Conservation (phyloP, 2,329 filamentous ascomycete genomes). For the Hawksworthiomyces lignivorus region DNA sequence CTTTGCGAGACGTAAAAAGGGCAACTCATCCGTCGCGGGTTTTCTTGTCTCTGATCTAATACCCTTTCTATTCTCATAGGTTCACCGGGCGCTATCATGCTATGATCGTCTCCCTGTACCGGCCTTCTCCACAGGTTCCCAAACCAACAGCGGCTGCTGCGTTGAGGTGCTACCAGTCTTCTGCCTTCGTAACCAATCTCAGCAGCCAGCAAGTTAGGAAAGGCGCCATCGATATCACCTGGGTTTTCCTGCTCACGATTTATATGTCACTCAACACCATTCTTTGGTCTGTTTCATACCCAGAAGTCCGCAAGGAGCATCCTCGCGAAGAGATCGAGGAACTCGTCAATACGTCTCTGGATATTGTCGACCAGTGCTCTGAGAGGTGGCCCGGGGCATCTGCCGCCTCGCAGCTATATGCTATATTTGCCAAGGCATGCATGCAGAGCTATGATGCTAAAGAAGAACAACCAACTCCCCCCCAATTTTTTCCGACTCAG, state of each 20-base stretch:
- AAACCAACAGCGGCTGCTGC: conserved; percentile 76
- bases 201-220: conserved; percentile 72
- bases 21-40: too few relatives aligned
- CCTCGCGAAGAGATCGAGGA: conserved; percentile 66
- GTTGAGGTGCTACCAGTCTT: conserved; percentile 72
- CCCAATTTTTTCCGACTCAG: conserved; percentile 14
- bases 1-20: too few relatives aligned
- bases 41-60: not conserved
- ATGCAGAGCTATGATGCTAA: conserved; percentile 75
- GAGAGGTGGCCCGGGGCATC: conserved; percentile 88
- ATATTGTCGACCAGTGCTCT: conserved; percentile 71
- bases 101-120: conserved; percentile 80
- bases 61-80: conserved; percentile 30
- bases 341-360: conserved; percentile 65
- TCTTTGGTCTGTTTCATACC: conserved; percentile 85
- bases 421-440: conserved; percentile 77
- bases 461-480: conserved; percentile 26
- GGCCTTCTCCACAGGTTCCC: conserved; percentile 87
- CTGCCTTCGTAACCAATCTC: conserved; percentile 72
- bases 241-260: conserved; percentile 83
- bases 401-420: conserved; percentile 76
- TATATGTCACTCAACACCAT: conserved; percentile 91
- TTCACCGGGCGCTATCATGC: conserved; percentile 68
- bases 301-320: conserved; percentile 69
- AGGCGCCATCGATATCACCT: conserved; percentile 75